Evolutionary conservation across 371 early-diverging fungal species (phyloP).

Genomic region (Massospora cicadina): DNA sequence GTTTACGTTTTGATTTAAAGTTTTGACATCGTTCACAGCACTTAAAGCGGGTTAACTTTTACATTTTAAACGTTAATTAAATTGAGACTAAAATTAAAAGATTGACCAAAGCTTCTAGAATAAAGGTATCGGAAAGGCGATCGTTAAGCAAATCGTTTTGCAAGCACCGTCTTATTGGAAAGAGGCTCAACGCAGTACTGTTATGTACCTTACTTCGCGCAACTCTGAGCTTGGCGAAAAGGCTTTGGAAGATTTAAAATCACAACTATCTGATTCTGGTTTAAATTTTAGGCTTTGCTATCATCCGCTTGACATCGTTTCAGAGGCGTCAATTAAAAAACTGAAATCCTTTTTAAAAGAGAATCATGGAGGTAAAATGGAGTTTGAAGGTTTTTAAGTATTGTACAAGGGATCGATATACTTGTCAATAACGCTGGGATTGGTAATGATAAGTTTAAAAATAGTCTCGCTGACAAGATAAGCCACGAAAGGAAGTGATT

Average conservation of each 20-base stretch:
- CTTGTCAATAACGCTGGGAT: constrained; percentile 14
- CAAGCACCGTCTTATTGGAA: not conserved
- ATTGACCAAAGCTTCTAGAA: constrained; percentile 11
- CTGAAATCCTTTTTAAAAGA: not conserved
- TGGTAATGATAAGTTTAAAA: too few species aligned
- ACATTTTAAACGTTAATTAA: not conserved
- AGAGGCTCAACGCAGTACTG: not conserved
- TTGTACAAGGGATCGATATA: constrained; percentile 13
- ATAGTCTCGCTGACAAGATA: too few species aligned
- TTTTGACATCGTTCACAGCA: too few species aligned
- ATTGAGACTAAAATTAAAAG: not conserved
- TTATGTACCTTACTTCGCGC: constrained; percentile 8
- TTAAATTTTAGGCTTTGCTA: constrained; percentile 8
- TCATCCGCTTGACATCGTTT: constrained; percentile 7
- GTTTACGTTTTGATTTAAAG: not conserved
- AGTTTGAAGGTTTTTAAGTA: too few species aligned
- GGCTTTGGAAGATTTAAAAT: constrained; percentile 4
- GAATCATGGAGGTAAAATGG: constrained; percentile 12
- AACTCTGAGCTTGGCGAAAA: constrained; percentile 7
- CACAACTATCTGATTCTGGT: not conserved
- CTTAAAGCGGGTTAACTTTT: too few species aligned
- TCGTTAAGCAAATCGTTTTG: constrained; percentile 11
- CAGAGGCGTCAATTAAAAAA: constrained; percentile 6
- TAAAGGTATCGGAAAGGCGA: constrained; percentile 14
- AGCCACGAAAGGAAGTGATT: constrained; percentile 5